phyloP scores from a whole-genome alignment of 352 stramenopile genomes.

The Albugo laibachii region DNA sequence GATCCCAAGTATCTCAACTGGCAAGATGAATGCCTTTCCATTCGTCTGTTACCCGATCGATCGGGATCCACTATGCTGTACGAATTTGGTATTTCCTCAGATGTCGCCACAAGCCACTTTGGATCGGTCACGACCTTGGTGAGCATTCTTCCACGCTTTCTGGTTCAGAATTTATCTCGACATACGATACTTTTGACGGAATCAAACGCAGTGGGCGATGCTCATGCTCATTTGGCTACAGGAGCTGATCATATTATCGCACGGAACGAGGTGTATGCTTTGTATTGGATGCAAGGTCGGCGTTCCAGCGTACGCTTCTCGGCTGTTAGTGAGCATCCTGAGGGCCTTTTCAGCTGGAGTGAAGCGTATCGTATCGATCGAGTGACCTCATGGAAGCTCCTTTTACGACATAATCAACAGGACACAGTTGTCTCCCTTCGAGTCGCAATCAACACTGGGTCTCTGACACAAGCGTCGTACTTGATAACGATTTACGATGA shows the following conservation, averaged over 20 bases:
- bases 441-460: not conserved
- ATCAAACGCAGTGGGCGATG: constrained; percentile 5
- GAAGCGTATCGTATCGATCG: constrained; percentile 49
- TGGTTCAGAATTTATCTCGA: constrained; percentile 43
- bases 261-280: constrained; percentile 42
- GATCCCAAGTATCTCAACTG: constrained; percentile 57
- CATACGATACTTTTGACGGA: constrained; percentile 53
- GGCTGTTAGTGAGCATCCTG: constrained; percentile 4
- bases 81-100: constrained; percentile 59
- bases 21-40: constrained; percentile 61
- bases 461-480: constrained; percentile 8
- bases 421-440: too few species aligned
- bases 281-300: constrained; percentile 50
- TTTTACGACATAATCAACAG: too few species aligned
- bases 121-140: constrained; percentile 66
- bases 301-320: constrained; percentile 32
- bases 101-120: constrained; percentile 68
- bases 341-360: constrained; percentile 47
- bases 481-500: constrained; percentile 3
- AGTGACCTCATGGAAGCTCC: constrained; percentile 6
- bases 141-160: constrained; percentile 62
- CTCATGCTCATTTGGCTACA: constrained; percentile 9
- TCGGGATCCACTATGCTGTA: constrained; percentile 24
- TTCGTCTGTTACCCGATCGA: constrained; percentile 15
- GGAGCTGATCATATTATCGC: constrained; percentile 52